These are phyloP conservation scores for Neopestalotiopsis clavispora DNA, from an alignment of 2,329 filamentous ascomycete genomes.

Conservation along the genomic window DNA sequence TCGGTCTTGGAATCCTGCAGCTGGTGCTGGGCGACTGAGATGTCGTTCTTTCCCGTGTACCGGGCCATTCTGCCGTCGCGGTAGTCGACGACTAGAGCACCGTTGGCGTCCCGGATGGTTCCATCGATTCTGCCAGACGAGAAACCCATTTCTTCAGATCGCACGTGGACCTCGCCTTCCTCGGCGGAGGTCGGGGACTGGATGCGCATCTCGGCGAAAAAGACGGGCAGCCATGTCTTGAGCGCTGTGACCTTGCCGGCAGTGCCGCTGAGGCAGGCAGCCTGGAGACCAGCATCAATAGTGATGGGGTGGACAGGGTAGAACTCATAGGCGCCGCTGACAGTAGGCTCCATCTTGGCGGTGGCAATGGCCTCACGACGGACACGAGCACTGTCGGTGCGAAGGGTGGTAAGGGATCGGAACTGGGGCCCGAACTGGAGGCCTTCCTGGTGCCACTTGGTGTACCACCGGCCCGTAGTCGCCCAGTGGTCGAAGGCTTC, in stretches of 20 bases:
- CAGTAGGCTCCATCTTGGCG: not conserved
- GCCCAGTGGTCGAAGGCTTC: not conserved
- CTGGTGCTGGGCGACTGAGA: not conserved
- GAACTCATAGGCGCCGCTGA: not conserved
- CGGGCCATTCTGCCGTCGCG: not conserved
- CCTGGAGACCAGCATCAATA: conserved; percentile 26
- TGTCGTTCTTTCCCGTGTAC: not conserved
- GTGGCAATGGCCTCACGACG: conserved; percentile 2
- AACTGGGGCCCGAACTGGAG: conserved; percentile 20
- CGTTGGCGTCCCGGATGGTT: not conserved
- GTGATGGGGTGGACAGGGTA: conserved; percentile 27
- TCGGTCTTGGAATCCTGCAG: not conserved
- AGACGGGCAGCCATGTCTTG: conserved; percentile 21
- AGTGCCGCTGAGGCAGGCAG: conserved; percentile 18
- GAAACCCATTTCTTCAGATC: not conserved
- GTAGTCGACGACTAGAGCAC: not conserved
- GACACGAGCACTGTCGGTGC: conserved; percentile 7
- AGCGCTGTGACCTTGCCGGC: conserved; percentile 13
- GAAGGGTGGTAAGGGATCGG: conserved; percentile 16
- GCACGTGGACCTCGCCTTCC: not conserved
- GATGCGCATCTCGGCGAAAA: conserved; percentile 22
- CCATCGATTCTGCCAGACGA: not conserved
- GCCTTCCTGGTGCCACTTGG: conserved; percentile 17
- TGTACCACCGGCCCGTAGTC: not conserved
- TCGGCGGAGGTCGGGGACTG: not conserved